phyloP scores from a whole-genome alignment of 257 asterid species.

The Ocimum tenuiflorum region DNA sequence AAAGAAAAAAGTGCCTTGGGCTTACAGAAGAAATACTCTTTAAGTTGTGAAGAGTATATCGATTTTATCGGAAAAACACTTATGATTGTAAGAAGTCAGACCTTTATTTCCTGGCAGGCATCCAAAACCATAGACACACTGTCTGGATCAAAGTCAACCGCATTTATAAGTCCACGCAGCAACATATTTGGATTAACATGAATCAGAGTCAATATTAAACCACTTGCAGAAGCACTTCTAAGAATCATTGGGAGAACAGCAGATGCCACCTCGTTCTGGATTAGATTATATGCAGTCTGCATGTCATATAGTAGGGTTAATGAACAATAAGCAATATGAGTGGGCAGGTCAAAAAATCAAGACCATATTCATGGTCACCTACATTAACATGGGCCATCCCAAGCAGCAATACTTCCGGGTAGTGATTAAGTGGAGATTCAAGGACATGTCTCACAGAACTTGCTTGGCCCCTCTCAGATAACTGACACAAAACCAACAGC shows the following conservation, averaged over 20 bases:
- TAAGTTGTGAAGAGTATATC: background rate
- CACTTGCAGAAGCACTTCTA: slow-evolving; percentile 38
- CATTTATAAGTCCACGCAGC: slow-evolving; percentile 69
- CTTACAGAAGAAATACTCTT: background rate
- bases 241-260: slow-evolving; percentile 52
- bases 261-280: slow-evolving; percentile 69
- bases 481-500: slow-evolving; percentile 72
- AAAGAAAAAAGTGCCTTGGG: background rate
- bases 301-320: slow-evolving; percentile 21
- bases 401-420: slow-evolving; percentile 80
- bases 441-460: slow-evolving; percentile 64
- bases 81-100: slow-evolving; percentile 19
- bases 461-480: slow-evolving; percentile 92
- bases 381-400: slow-evolving; percentile 90
- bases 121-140: slow-evolving; percentile 53
- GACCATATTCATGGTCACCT: slow-evolving; percentile 19
- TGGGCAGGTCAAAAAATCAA: background rate
- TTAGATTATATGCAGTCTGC: slow-evolving; percentile 92
- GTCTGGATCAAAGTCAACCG: slow-evolving; percentile 60
- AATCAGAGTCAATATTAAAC: slow-evolving; percentile 56
- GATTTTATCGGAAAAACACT: background rate
- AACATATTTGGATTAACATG: slow-evolving; percentile 63
- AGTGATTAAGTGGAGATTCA: slow-evolving; percentile 64
- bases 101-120: slow-evolving; percentile 83
- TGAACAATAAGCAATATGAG: background rate